Evolutionary conservation across 2,329 filamentous ascomycete genomes (phyloP), one percentile per base, ranked within the genome.

Genomic region (Juglanconis oblonga): DNA sequence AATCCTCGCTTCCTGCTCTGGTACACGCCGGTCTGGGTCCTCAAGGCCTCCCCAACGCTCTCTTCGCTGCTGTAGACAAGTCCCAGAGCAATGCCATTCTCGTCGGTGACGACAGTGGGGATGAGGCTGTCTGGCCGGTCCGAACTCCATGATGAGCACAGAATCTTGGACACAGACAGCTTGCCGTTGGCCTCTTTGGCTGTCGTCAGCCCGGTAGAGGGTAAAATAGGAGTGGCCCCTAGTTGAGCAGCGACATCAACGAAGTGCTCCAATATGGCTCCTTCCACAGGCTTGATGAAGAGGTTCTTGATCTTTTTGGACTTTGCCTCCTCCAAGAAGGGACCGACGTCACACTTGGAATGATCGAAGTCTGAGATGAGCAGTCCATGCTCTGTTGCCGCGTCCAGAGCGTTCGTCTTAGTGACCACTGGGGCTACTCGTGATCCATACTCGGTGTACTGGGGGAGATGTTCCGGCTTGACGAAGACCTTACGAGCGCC

Each of bases 61-160:
- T 96, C 91, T 64, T 90, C 86, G 70, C 91, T 97, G 75, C 93
- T 97, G 80, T 97, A 99, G 17, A 97, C 95, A 65, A 99, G 77
- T 0, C 95, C 95, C 13, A 99, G 79, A 8, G 92, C 91, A 24
- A 90, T 80, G 1, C 92, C 93, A 52, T 89, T 81, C 79, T 97
- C 91, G 71, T 99, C 92, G 1, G 90, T 92, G 7, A 99, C 95
- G 4, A 97, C 84, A 0, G 95, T 99, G 1, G 95, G 89, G 66
- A 96, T 86, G 8, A 99, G 82, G 8, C 90, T 89, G 71, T 97
- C 96, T 4, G 86, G 75, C 64, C 92, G 84, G 74, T 99, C 95
- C 44, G 90, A 91, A 64, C 84, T 88, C 75, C 92, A 92, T 64
- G 87, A 87, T 2, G 85, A 82, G 54, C 91, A 84, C 63, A 98